Evolutionary conservation across 1,284 basidiomycete genomes (phyloP), one percentile per base, ranked within the genome.

Genomic region (Ceraceosorus guamensis): DNA sequence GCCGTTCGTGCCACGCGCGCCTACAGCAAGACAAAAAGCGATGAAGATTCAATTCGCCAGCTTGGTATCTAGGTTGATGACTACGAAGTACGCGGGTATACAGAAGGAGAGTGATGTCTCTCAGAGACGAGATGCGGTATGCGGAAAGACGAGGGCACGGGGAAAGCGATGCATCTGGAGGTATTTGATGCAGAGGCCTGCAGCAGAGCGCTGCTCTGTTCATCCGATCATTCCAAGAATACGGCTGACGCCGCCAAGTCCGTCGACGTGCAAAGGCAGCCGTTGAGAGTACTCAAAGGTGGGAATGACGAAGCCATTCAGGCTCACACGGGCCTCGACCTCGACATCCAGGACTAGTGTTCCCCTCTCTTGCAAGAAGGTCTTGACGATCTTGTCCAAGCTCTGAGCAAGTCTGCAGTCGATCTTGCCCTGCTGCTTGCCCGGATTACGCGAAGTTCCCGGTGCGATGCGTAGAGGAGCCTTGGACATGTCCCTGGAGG

Each of bases 351-450:
- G 62, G 50, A 62, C 51, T 53, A 71, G 55, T 16, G 54, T 50
- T 3, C 68, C 68, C 50, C 66, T 63, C 48, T 62, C 63, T n/a
- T 60, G 52, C 34, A 71, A 47, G 39, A 71, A 67, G 0, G 68
- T 64, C 8, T 55, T 55, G 2, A 71, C 65, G 47, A 66, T 58
- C 31, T 62, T 47, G 44, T 68, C 65, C n/a, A 71, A 57, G 8
- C 62, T 60, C 34, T 67, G 62, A 4, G 62, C 62, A 18, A 71
- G 61, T 10, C 55, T 53, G 3, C 67, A 64, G 8, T 57, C 43
- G 31, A 64, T 55, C 5, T 61, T 57, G 35, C 63, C 56, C 53
- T 56, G 61, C 34, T 51, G 48, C 41, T 52, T 48, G 4, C 48
- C 49, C 11, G 48, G 41, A 32, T 53, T 16, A 5, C 35, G 16